A percentile compares a stretch with the other conserved stretches of the same genome.
These are phyloP conservation scores for Cladosporium velox DNA, from an alignment of 2,329 filamentous ascomycete genomes.

Conservation along the genomic window DNA sequence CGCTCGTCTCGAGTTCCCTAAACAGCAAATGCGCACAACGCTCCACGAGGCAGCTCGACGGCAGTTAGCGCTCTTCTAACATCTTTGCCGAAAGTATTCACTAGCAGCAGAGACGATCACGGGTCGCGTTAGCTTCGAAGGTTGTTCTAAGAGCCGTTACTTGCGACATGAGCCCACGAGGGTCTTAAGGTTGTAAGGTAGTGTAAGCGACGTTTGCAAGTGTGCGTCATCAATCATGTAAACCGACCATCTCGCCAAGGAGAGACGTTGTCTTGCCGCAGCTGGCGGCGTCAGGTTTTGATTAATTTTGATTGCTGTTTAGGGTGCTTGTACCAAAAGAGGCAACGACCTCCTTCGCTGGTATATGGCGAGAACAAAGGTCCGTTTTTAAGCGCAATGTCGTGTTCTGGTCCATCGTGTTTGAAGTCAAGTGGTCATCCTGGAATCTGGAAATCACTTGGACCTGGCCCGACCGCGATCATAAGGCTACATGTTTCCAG, in stretches of 20 bases:
- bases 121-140: no score
- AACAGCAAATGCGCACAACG: not conserved
- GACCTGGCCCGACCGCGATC: not conserved
- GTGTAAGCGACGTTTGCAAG: not conserved
- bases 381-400: not conserved
- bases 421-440: not conserved
- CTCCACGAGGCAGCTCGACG: not conserved
- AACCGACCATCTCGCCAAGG: not conserved
- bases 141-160: not conserved
- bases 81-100: not conserved
- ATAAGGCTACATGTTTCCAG: conserved; percentile 5
- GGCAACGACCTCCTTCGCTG: not conserved
- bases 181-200: not conserved
- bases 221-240: not conserved
- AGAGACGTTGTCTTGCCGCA: not conserved
- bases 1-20: not conserved
- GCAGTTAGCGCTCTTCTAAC: not conserved
- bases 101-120: not conserved
- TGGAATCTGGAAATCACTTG: not conserved
- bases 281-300: conserved; percentile 3
- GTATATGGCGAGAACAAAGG: not conserved
- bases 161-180: not conserved
- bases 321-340: not conserved
- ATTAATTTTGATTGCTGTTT: not conserved
- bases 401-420: not conserved